A percentile compares a stretch with the other conserved stretches of the same genome.
These are phyloP conservation scores for Geotrichum reessii DNA, from an alignment of 1,139 yeast species.

Conservation along the genomic window DNA sequence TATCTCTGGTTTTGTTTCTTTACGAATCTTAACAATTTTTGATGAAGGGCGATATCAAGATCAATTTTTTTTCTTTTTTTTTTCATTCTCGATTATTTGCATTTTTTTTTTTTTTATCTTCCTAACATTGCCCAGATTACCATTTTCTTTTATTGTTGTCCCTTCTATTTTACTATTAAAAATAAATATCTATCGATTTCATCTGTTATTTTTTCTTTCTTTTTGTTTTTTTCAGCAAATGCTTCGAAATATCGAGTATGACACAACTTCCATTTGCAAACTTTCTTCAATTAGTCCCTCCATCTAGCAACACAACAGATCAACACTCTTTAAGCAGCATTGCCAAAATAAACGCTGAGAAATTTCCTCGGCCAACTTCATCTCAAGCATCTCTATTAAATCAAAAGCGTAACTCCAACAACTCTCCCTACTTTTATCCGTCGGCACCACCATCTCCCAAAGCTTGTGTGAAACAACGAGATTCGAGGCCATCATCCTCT, in stretches of 20 bases:
- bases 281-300: constrained; percentile 1
- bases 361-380: background rate
- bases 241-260: background rate
- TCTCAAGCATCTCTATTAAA: background rate
- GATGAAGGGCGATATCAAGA: background rate
- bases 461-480: background rate
- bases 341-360: background rate
- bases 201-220: background rate
- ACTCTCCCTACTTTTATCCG: background rate
- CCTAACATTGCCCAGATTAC: background rate
- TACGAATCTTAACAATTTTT: no score
- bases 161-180: background rate
- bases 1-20: no score
- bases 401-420: background rate
- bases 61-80: background rate
- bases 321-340: background rate
- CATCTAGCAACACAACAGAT: background rate
- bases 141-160: background rate
- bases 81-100: background rate
- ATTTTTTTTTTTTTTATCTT: background rate
- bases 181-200: background rate
- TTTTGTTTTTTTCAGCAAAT: background rate
- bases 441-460: background rate
- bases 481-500: background rate
- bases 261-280: background rate